These are phyloP conservation scores for Cicer pinnatifidum DNA, from an alignment of 306 rosid genomes.

Conservation along the genomic window DNA sequence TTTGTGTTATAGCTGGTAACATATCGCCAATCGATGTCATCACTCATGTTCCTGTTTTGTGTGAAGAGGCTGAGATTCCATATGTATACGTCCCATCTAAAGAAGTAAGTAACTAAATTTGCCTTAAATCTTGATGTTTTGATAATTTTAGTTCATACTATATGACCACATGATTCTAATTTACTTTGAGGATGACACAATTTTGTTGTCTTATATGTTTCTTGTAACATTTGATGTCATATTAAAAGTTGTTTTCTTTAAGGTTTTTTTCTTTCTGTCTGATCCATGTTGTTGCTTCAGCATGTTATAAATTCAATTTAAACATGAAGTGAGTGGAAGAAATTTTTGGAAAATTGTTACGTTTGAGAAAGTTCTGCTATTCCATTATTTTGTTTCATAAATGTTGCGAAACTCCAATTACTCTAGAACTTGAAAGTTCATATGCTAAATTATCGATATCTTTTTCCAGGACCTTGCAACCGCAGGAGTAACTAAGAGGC, in stretches of 20 bases:
- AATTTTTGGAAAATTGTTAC: not conserved
- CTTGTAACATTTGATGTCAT: not conserved
- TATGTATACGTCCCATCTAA: slow-evolving; percentile 80
- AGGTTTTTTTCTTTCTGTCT: not conserved
- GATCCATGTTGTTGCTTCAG: too few relatives aligned
- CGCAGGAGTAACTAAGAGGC: slow-evolving; percentile 97
- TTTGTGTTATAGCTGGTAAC: slow-evolving; percentile 93
- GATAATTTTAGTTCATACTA: not conserved
- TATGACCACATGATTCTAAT: not conserved
- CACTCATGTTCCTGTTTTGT: slow-evolving; percentile 86
- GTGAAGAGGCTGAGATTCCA: slow-evolving; percentile 85
- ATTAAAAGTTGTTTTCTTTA: not conserved
- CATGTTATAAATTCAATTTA: not conserved
- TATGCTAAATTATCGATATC: not conserved
- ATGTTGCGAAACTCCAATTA: not conserved
- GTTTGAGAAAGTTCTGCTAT: not conserved
- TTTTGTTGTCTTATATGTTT: not conserved
- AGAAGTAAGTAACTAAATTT: slow-evolving; percentile 61
- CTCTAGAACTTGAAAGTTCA: not conserved
- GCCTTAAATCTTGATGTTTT: not conserved
- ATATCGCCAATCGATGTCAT: slow-evolving; percentile 94
- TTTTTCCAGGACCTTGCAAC: slow-evolving; percentile 80
- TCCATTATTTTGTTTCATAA: not conserved
- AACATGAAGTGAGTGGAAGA: not conserved
- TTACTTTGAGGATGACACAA: not conserved